Conservation (phyloP, 192 early-diverging fungal genomes). For the Backusella mclennaniae region DNA sequence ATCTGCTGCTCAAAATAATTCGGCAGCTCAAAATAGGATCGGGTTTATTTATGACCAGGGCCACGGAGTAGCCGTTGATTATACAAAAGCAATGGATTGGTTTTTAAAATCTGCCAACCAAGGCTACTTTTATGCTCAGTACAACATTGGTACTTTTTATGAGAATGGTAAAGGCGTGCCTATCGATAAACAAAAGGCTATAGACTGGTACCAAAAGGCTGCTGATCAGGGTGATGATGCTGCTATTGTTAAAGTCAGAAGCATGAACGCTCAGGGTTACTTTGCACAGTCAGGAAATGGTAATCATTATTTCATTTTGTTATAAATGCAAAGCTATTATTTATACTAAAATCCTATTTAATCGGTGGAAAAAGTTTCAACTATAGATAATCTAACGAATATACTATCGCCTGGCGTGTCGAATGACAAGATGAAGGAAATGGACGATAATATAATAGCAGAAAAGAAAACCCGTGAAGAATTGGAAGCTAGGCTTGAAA, state of each 20-base stretch:
- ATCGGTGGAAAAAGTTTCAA: not conserved
- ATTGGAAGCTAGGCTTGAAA: not conserved
- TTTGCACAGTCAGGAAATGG: not conserved
- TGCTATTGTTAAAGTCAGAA: not conserved
- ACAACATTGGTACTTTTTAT: slow-evolving; percentile 77
- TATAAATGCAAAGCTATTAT: not conserved
- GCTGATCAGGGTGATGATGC: slow-evolving; percentile 41
- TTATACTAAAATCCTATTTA: not conserved
- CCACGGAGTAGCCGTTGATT: slow-evolving; percentile 28
- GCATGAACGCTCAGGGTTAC: not conserved
- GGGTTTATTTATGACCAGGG: not conserved
- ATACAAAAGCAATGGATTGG: slow-evolving; percentile 59
- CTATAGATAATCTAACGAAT: not conserved
- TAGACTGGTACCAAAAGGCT: slow-evolving; percentile 8
- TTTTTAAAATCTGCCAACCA: slow-evolving; percentile 65
- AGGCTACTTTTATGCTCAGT: slow-evolving; percentile 79
- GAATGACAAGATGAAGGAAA: not conserved
- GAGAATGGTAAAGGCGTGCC: slow-evolving; percentile 65
- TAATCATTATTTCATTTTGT: not conserved
- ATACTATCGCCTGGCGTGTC: not conserved
- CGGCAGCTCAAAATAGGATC: slow-evolving; percentile 45
- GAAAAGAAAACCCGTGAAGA: not conserved
- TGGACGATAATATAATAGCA: not conserved
- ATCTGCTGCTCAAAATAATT: slow-evolving; percentile 50
- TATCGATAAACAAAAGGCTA: slow-evolving; percentile 36